Evolutionary conservation across 768 basidiomycete genomes (phyloP).

Genomic region (Leccinum uliginosum): DNA sequence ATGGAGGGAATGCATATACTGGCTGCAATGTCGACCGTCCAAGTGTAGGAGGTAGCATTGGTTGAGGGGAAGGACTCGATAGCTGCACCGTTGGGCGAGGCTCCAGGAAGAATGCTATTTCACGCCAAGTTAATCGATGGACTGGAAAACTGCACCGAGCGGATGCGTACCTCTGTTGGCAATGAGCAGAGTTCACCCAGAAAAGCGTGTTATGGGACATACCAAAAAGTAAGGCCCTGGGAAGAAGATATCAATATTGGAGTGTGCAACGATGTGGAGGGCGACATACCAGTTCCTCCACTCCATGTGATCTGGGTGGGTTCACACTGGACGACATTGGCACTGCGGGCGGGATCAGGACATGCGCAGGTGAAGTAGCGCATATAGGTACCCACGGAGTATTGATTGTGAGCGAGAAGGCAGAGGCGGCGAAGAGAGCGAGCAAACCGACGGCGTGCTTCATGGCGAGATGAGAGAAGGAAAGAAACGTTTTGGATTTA

Average conservation of each 20-base stretch:
- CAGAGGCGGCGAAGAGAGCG: conserved; percentile 39
- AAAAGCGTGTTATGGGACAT: conserved; percentile 25
- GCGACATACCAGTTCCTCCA: conserved; percentile 52
- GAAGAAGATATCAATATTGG: not conserved
- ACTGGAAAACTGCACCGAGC: not conserved
- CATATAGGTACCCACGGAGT: conserved; percentile 59
- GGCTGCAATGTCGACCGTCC: conserved; percentile 47
- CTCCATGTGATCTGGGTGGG: conserved; percentile 51
- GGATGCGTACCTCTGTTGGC: conserved; percentile 36
- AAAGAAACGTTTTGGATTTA: conserved; percentile 1
- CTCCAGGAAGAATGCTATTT: conserved; percentile 52
- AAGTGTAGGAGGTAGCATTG: conserved; percentile 42
- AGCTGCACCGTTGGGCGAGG: conserved; percentile 39
- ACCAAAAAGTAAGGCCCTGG: conserved; percentile 66
- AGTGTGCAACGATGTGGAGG: rapidly evolving
- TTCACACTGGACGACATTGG: conserved; percentile 50
- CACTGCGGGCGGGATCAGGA: conserved; percentile 30
- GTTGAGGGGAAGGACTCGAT: conserved; percentile 44
- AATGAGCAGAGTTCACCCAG: not conserved
- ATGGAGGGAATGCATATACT: conserved; percentile 30
- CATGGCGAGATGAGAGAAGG: conserved; percentile 38
- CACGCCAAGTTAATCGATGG: not conserved
- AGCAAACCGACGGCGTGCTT: conserved; percentile 38
- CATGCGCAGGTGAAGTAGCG: not conserved
- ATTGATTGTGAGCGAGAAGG: conserved; percentile 52